Percentiles rank a stretch among this genome's conserved stretches.
These are phyloP conservation scores for Nicotiana otophora DNA, from an alignment of 257 asterid species.

Conservation along the genomic window DNA sequence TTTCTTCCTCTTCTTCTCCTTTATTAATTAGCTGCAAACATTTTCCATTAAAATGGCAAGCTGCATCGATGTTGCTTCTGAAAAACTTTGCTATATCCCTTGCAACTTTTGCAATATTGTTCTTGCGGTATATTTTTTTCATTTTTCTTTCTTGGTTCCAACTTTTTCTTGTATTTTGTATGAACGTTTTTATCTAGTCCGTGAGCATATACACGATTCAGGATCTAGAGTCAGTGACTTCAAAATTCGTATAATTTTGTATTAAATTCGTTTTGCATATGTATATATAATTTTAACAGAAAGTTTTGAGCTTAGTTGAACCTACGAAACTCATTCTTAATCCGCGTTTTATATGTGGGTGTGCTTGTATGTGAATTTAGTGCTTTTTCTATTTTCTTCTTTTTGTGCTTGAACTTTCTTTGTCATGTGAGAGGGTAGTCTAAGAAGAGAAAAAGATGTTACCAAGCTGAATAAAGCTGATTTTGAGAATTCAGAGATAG, in stretches of 20 bases:
- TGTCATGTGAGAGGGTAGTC: background rate
- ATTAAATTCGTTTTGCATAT: too few species aligned
- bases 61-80: slow-evolving; percentile 48
- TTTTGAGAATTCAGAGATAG: background rate
- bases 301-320: background rate
- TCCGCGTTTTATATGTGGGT: background rate
- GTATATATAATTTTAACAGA: background rate
- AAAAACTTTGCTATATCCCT: slow-evolving; percentile 86
- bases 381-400: background rate
- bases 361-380: background rate
- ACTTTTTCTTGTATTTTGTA: background rate
- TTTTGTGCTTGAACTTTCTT: slow-evolving; percentile 1
- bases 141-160: background rate
- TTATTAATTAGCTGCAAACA: background rate
- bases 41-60: slow-evolving; percentile 25
- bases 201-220: background rate
- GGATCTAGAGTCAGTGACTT: background rate
- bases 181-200: background rate
- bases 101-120: slow-evolving; percentile 86
- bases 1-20: slow-evolving; percentile 3
- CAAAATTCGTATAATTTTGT: background rate
- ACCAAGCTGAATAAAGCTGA: slow-evolving; percentile 54
- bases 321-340: background rate
- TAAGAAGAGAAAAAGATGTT: slow-evolving; percentile 6
- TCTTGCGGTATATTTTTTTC: slow-evolving; percentile 59